A percentile compares a stretch with the other conserved stretches of the same genome.
These are phyloP conservation scores for Annulohypoxylon moriforme DNA, from an alignment of 495 filamentous ascomycete species.

Conservation along the genomic window DNA sequence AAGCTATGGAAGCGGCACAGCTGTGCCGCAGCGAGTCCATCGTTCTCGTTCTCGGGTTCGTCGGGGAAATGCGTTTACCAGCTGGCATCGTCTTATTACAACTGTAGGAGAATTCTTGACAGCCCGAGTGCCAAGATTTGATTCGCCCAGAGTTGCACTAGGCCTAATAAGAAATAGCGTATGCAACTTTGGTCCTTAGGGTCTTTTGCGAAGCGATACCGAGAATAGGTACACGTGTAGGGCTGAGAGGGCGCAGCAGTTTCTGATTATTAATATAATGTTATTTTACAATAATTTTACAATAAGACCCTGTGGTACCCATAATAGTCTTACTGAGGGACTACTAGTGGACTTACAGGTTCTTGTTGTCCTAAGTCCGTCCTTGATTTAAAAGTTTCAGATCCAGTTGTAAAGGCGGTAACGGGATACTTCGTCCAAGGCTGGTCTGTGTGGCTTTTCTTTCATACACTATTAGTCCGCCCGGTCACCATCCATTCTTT, in stretches of 20 bases:
- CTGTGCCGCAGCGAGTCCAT: not conserved
- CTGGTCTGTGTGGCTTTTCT: too few relatives aligned
- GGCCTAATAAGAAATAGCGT: not conserved
- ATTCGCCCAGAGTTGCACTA: not conserved
- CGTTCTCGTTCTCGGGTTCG: not conserved
- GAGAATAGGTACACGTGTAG: not conserved
- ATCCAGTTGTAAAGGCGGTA: too few relatives aligned
- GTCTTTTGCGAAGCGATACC: not conserved
- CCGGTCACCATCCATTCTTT: too few relatives aligned
- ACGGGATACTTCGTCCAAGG: too few relatives aligned
- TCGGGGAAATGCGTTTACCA: not conserved
- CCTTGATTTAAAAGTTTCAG: too few relatives aligned
- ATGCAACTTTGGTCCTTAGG: not conserved
- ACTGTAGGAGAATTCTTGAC: not conserved
- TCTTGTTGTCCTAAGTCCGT: too few relatives aligned
- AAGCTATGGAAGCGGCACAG: conserved; percentile 4
- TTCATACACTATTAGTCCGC: too few relatives aligned
- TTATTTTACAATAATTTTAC: too few relatives aligned
- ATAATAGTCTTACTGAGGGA: not conserved
- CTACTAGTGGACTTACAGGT: too few relatives aligned
- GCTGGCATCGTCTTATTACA: not conserved
- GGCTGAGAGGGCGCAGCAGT: not conserved
- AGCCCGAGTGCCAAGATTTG: not conserved
- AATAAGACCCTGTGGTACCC: not conserved
- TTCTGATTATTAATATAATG: not conserved